These are phyloP conservation scores for Galeopsis tetrahit DNA, from an alignment of 257 asterid genomes.

Conservation along the genomic window DNA sequence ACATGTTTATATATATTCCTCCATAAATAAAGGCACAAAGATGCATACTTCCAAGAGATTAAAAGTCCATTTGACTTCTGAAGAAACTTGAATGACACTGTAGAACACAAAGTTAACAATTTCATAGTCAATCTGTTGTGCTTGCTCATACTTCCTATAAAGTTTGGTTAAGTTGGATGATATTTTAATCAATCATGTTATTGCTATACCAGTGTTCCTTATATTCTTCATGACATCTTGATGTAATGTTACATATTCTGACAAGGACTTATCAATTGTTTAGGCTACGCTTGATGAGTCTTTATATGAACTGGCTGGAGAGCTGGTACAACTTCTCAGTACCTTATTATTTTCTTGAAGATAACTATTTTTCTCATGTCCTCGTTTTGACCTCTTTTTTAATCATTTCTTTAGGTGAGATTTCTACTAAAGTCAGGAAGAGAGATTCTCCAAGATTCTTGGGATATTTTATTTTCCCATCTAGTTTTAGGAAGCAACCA, in stretches of 20 bases:
- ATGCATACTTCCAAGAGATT: conserved; percentile 14
- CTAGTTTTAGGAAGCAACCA: conserved; percentile 78
- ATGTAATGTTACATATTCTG: conserved; percentile 35
- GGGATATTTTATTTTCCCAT: conserved; percentile 87
- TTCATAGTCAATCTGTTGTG: conserved; percentile 8
- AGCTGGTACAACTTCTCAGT: conserved; percentile 71
- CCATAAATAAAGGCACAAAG: conserved; percentile 8
- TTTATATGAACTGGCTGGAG: conserved; percentile 96
- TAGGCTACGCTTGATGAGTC: conserved; percentile 98
- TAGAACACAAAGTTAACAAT: conserved; percentile 17
- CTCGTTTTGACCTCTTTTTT: not conserved
- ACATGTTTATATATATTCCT: conserved; percentile 32
- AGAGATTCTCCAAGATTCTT: conserved; percentile 83
- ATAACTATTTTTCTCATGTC: conserved; percentile 24
- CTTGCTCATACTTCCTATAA: conserved; percentile 5
- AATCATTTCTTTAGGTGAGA: conserved; percentile 67
- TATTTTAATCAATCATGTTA: conserved; percentile 22
- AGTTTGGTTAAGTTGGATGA: conserved; percentile 21
- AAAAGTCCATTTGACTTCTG: not conserved
- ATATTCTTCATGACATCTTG: conserved; percentile 25
- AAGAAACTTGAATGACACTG: conserved; percentile 25
- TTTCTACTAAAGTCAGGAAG: conserved; percentile 97
- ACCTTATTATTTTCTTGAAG: conserved; percentile 27
- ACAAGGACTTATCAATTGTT: conserved; percentile 41
- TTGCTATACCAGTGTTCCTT: conserved; percentile 26